These are phyloP conservation scores for Neurospora africana DNA, from an alignment of 495 filamentous ascomycete genomes.

Conservation along the genomic window DNA sequence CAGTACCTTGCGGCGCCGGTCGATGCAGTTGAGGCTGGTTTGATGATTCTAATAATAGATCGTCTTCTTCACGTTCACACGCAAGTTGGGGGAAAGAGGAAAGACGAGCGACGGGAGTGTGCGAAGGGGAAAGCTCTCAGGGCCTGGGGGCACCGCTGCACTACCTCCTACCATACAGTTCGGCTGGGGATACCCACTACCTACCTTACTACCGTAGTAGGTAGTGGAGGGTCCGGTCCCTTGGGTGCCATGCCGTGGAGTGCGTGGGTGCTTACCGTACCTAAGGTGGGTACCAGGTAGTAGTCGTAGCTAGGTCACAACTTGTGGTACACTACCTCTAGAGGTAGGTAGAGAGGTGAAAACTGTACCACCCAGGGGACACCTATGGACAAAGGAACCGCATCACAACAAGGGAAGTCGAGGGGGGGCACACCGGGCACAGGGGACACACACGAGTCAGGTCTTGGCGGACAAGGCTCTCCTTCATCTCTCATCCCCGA, in stretches of 20 bases:
- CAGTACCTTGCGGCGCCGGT: constrained; percentile 19
- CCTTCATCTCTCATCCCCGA: background rate
- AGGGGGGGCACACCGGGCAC: background rate
- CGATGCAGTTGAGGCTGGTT: constrained; percentile 27
- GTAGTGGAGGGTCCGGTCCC: background rate
- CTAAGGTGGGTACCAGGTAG: too few species aligned
- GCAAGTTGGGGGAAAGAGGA: constrained; percentile 16
- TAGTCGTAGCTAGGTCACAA: too few species aligned
- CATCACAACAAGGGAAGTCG: background rate
- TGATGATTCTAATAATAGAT: constrained; percentile 27
- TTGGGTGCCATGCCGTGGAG: background rate
- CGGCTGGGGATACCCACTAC: background rate
- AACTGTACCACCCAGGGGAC: background rate
- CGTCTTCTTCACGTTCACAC: constrained; percentile 2
- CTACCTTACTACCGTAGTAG: background rate
- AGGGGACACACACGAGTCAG: background rate
- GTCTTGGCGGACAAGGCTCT: background rate
- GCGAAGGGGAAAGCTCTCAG: constrained; percentile 8
- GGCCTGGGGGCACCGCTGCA: background rate
- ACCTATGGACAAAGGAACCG: background rate
- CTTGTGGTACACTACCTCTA: too few species aligned
- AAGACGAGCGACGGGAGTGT: constrained; percentile 11
- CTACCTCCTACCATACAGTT: background rate
- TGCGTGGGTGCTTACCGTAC: background rate
- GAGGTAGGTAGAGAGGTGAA: too few species aligned